Evolutionary conservation across 2,329 filamentous ascomycete species (phyloP).

Genomic region (Colletotrichum shisoi): DNA sequence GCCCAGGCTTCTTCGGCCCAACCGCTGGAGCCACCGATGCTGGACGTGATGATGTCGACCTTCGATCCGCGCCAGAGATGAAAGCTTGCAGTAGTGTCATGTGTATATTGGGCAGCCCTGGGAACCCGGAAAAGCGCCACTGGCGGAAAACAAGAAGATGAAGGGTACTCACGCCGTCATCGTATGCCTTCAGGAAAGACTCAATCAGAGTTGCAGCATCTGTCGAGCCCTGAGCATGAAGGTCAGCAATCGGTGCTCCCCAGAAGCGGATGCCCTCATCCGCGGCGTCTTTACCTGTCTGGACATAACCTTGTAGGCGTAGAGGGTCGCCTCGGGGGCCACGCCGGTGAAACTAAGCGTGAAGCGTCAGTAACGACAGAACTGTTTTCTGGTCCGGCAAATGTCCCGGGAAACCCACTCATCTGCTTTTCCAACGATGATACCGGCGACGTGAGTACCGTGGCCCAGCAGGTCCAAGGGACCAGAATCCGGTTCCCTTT

Average conservation of each 20-base stretch:
- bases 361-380: background rate
- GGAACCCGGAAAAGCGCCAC: background rate
- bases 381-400: too few species aligned
- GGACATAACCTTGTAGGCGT: slow-evolving; percentile 46
- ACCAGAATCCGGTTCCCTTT: slow-evolving; percentile 47
- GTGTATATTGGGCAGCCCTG: background rate
- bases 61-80: background rate
- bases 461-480: slow-evolving; percentile 44
- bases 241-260: background rate
- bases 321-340: slow-evolving; percentile 45
- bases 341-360: slow-evolving; percentile 41
- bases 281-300: background rate
- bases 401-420: slow-evolving; percentile 2
- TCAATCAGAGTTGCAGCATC: slow-evolving; percentile 44
- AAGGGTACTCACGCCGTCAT: slow-evolving; percentile 44
- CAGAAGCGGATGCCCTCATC: background rate
- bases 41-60: slow-evolving; percentile 54
- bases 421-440: slow-evolving; percentile 44
- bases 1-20: slow-evolving; percentile 55
- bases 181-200: slow-evolving; percentile 49
- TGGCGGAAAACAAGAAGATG: rapidly evolving
- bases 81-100: too few species aligned
- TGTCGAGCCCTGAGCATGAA: slow-evolving; percentile 13
- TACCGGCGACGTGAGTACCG: slow-evolving; percentile 47
- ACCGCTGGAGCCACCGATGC: slow-evolving; percentile 51